These are phyloP conservation scores for Paraurostyla sp. DNA, from an alignment of 73 alveolate species.

Conservation along the genomic window DNA sequence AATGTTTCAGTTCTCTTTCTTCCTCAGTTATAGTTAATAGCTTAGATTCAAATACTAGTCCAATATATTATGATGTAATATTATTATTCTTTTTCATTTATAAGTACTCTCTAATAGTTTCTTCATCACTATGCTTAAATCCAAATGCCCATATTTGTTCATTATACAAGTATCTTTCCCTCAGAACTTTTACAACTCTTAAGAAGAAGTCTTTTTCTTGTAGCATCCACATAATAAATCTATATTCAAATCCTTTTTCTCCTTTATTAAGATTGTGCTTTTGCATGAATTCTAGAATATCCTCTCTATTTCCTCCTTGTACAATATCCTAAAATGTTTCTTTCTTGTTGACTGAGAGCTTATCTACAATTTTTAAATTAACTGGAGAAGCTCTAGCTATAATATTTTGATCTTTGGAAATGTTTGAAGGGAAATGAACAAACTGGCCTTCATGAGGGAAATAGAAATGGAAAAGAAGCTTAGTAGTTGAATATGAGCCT, in stretches of 20 bases:
- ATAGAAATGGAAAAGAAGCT: constrained; percentile 84
- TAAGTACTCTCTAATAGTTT: constrained; percentile 82
- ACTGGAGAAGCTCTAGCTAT: constrained; percentile 81
- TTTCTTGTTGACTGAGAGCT: constrained; percentile 41
- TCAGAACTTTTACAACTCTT: constrained; percentile 75
- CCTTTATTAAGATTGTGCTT: constrained; percentile 72
- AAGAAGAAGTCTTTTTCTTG: constrained; percentile 82
- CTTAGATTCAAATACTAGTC: constrained; percentile 39
- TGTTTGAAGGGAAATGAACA: constrained; percentile 91
- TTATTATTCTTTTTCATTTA: background rate
- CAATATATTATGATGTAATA: background rate
- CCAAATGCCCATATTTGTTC: constrained; percentile 84
- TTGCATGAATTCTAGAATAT: constrained; percentile 73
- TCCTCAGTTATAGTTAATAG: background rate
- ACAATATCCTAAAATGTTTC: constrained; percentile 76
- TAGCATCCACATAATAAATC: constrained; percentile 76
- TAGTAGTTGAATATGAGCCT: constrained; percentile 84
- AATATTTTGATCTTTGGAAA: constrained; percentile 82
- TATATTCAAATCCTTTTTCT: constrained; percentile 74
- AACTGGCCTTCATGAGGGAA: constrained; percentile 94
- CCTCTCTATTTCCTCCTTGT: constrained; percentile 77
- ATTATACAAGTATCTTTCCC: constrained; percentile 81
- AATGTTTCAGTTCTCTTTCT: constrained; percentile 57
- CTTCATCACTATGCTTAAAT: constrained; percentile 86
- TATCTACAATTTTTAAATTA: constrained; percentile 65